Base-by-base conservation (phyloP, 2,329 filamentous ascomycete species). In the Onygenales sp. region DNA sequence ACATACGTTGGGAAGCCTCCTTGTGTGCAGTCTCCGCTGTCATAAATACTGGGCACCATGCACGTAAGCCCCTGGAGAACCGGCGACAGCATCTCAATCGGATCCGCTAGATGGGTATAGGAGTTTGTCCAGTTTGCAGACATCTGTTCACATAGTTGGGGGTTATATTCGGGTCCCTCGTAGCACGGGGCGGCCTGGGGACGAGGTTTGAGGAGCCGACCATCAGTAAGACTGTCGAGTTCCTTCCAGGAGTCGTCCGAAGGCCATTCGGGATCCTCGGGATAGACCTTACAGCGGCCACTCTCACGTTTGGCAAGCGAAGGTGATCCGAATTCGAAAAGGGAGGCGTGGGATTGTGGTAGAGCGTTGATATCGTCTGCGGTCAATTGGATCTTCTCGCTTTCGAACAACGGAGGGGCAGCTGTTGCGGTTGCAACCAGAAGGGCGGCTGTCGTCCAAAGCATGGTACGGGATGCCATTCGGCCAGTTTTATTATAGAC, bases 181-280 rank as follows among this genome's bases (percentile, higher is more conserved):
- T 69, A 69, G 53, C 67, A 70, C 7, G 64, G 56, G 21, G 57
- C 55, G 21, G 64, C 68, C 13, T 64, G 52, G 8, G 67, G 68
- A 7, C 52, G 48, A 43, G 67, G 62, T 54, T 69, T 61, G 46
- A 66, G 64, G 43, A 71, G 46, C 56, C 61, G 27, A 45, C 64
- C 47, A 50, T 67, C 71, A 53, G 72, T 55, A 11, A 73, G 61
- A 13, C 66, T 47, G 48, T 74, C 55, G 13, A 67, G 3, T 71
- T 50, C 9, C 60, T 57, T 62, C 63, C 52, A 53, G 7, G 59
- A 6, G 50, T 45, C 11, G 9, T 54, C 38, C 2, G 49, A 32
- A 4, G 63, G 63, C 62, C 61, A 64, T 3, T 41, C 32, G 3
- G 31, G 11, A 42, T 63, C 60, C 3, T 59, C 63, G 7, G 62